phyloP scores from a whole-genome alignment of 1,284 basidiomycete species.

The Fomitopsis betulina region DNA sequence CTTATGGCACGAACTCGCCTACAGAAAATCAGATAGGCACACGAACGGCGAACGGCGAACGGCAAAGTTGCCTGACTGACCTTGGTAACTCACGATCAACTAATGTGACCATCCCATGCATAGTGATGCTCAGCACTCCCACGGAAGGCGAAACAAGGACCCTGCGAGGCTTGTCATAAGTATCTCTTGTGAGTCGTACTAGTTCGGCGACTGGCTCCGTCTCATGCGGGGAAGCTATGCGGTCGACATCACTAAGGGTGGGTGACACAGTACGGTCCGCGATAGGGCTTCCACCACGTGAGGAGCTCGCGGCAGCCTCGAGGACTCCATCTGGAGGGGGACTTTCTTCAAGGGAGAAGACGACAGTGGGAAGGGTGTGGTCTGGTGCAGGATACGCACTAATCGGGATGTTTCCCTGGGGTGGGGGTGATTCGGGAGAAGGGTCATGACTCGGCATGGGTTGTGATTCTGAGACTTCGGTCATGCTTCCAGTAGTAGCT shows the following conservation, averaged over 20 bases:
- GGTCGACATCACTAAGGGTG: not conserved
- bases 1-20: slow-evolving; percentile 6
- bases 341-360: not conserved
- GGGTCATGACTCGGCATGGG: not conserved
- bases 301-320: not conserved
- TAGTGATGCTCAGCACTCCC: slow-evolving; percentile 26
- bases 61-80: slow-evolving; percentile 13
- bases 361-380: not conserved
- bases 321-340: not conserved
- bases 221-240: not conserved
- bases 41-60: not conserved
- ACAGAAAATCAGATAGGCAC: not conserved
- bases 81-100: slow-evolving; percentile 14
- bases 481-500: not conserved
- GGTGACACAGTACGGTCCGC: not conserved
- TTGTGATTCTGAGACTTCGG: not conserved
- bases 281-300: not conserved
- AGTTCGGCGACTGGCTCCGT: not conserved
- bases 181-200: slow-evolving; percentile 18
- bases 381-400: not conserved
- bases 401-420: not conserved
- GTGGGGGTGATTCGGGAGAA: not conserved
- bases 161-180: slow-evolving; percentile 39
- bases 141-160: slow-evolving; percentile 22
- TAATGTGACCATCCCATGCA: slow-evolving; percentile 33